A percentile compares a stretch with the other conserved stretches of the same genome.
phyloP scores from a whole-genome alignment of 2,329 filamentous ascomycete species.

The Tothia fuscella region DNA sequence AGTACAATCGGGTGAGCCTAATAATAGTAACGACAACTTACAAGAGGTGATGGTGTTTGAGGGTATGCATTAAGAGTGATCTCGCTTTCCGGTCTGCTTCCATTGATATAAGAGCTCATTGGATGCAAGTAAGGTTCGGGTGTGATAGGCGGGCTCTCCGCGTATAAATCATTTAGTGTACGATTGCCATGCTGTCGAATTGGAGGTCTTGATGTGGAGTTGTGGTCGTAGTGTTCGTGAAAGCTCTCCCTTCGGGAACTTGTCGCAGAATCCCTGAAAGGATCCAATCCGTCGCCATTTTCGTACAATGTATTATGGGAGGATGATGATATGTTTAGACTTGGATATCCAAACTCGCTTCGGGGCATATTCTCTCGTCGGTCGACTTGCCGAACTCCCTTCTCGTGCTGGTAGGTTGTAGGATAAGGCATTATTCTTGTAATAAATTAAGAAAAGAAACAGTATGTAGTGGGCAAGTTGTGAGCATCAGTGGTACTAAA shows the following conservation, averaged over 20 bases:
- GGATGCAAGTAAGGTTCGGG: slow-evolving; percentile 6
- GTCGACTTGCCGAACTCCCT: no score
- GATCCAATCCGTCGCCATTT: no score
- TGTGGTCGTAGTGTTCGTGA: not conserved
- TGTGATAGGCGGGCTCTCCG: slow-evolving; percentile 8
- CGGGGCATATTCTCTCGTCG: no score
- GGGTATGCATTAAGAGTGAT: slow-evolving; percentile 2
- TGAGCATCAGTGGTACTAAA: no score
- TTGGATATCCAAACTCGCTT: no score
- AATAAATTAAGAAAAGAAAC: no score
- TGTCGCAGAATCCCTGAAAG: not conserved
- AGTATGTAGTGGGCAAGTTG: no score
- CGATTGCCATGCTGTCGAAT: slow-evolving; percentile 5
- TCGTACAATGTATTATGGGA: no score
- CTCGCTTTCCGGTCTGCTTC: slow-evolving; percentile 7
- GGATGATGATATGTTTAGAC: no score
- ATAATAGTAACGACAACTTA: slow-evolving; percentile 1
- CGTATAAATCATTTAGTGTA: slow-evolving; percentile 7
- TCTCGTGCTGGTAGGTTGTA: no score
- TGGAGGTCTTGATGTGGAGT: not conserved
- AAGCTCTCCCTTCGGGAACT: not conserved
- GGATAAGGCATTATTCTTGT: no score
- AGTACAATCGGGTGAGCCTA: not conserved
- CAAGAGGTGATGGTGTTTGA: slow-evolving; percentile 8
- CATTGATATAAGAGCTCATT: no score